Base-by-base conservation (phyloP, 2,329 filamentous ascomycete genomes). In the Laburnicola sp. region DNA sequence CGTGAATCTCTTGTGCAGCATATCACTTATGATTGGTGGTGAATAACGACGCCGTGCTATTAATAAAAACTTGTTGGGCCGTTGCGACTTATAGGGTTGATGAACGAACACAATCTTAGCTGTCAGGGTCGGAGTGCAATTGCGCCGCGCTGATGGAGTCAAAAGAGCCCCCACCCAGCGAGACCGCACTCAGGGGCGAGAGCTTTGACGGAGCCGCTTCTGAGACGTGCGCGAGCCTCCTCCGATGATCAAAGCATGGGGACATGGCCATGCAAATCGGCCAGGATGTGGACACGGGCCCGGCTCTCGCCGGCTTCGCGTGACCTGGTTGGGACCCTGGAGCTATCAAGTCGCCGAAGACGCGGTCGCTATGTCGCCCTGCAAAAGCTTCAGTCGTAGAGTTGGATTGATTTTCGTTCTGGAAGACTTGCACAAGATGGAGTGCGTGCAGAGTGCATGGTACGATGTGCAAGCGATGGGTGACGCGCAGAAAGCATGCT, bases 401-500 rank as follows among this genome's bases (percentile, higher is more conserved):
- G 27, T 11, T 22, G 22, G 38, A n/a, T n/a, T n/a, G n/a, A n/a
- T n/a, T n/a, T 60, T 57, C 50, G 45, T 70, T 70, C 65, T 68
- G 62, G 66, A 65, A 62, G 59, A 55, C 45, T 50, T 37, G 44
- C 54, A 63, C 59, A 59, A 41, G 46, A 48, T 49, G 32, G 44
- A 59, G 49, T 53, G 49, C 53, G 48, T 59, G 57, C 58, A 56
- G 56, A 51, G 50, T 47, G 60, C 59, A 57, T 62, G 58, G 60
- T 48, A 54, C 57, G 57, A 31, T 41, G 39, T 30, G 27, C 32
- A 70, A 69, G 66, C 69, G 58, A 64, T 67, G 69, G 69, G 62
- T 71, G 68, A 71, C 71, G 62, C 63, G 53, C 69, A 66, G 50
- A 59, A 30, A 39, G 46, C 53, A 54, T 54, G 57, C 57, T 57